Base-by-base conservation (phyloP, 345 rosid genomes). In the Lumnitzera racemosa region DNA sequence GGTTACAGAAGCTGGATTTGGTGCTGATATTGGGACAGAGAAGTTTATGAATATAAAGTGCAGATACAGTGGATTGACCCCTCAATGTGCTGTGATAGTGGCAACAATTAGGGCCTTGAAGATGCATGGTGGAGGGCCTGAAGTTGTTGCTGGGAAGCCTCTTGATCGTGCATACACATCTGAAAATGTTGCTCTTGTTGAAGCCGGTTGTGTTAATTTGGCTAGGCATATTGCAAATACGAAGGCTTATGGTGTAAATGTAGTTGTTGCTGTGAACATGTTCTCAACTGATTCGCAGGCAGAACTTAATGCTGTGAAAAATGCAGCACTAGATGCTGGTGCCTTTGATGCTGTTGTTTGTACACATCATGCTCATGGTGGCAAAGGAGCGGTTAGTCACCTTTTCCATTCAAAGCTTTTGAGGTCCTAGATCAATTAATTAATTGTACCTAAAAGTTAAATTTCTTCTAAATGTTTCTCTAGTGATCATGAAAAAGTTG, bases 91-190 rank as follows among this genome's bases (percentile, higher is more conserved):
- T 47, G 74, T 94, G 73, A 88, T 94, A 59, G 99, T 94, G 64
- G 99, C 97, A 13, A 94, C 99, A 0, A 81, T 94, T 61, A 84
- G 99, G 71, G 99, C 97, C 67, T 80, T 90, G 85, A 94, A 94
- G 72, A 90, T 94, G 99, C 99, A 94, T 59, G 99, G 99, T 51
- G 99, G 97, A 24, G 99, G 99, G 16, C 99, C 97, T 59, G 74
- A 72, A 61, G 99, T 90, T 68, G 90, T 84, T 64, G 99, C 99
- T 43, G 99, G 99, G 77, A 94, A 82, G 74, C 96, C 99, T 67
- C 97, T 94, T 46, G 91, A 94, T 72, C 81, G 48, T 55, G 95
- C 97, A 16, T 94, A 94, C 71, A 72, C 87, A 61, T 84, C 81
- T 43, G 99, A 90, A 79, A 90, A 90, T 63, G 97, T 90, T 29